A percentile compares a stretch with the other conserved stretches of the same genome.
phyloP scores from a whole-genome alignment of 2,329 filamentous ascomycete species.

The Cryphonectria naterciae region DNA sequence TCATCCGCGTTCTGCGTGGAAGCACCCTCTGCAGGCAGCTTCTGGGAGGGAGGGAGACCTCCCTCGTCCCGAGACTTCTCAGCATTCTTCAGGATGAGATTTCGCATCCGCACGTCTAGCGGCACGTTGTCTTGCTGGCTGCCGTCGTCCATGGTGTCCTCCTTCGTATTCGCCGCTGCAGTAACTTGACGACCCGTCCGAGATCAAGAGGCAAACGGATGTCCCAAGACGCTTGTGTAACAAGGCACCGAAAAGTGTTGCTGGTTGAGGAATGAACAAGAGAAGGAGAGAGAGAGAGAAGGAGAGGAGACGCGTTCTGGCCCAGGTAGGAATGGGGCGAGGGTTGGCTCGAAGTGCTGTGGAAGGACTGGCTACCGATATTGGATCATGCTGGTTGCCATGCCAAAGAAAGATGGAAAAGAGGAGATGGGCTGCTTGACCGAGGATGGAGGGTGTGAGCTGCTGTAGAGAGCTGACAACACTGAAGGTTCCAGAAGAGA shows the following conservation, averaged over 20 bases:
- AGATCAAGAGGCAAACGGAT: not conserved
- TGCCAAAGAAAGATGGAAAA: not conserved
- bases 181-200: not conserved
- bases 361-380: not conserved
- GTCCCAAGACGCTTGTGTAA: not conserved
- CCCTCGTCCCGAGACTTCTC: conserved; percentile 17
- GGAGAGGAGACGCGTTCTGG: not conserved
- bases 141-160: conserved; percentile 19
- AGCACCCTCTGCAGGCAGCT: conserved; percentile 6
- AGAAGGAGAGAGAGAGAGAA: not conserved
- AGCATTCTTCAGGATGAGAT: conserved; percentile 32
- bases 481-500: not conserved
- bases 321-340: not conserved
- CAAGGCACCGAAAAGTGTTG: not conserved
- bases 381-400: not conserved
- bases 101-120: conserved; percentile 33
- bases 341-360: not conserved
- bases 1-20: conserved; percentile 12
- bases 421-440: not conserved
- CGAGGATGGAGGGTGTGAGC: not conserved
- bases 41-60: conserved; percentile 3
- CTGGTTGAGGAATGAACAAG: not conserved
- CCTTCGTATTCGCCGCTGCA: too few relatives aligned
- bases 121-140: conserved; percentile 26
- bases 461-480: not conserved